phyloP scores from a whole-genome alignment of 306 rosid genomes.

The Oxytropis ochrocephala region DNA sequence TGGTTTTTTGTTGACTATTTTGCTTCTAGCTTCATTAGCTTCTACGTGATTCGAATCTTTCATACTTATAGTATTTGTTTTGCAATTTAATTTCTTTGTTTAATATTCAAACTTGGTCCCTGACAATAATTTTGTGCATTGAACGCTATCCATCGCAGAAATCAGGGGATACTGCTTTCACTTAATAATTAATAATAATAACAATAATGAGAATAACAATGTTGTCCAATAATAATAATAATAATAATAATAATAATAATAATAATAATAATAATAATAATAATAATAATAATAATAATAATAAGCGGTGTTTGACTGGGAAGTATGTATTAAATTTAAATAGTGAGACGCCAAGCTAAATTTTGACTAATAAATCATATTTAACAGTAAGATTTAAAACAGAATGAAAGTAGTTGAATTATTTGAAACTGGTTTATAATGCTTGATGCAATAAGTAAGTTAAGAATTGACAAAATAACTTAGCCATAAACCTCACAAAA shows the following conservation, averaged over 20 bases:
- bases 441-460: neutral
- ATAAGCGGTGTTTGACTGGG: too few relatives aligned
- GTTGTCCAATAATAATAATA: neutral
- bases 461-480: too few relatives aligned
- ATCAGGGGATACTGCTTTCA: neutral
- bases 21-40: too few relatives aligned
- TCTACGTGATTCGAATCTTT: neutral
- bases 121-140: constrained; percentile 3
- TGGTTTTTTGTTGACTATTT: neutral
- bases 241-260: neutral
- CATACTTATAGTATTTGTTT: neutral
- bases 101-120: neutral
- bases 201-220: neutral
- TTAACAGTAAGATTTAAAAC: neutral
- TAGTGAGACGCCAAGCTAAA: neutral
- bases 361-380: neutral
- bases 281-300: neutral
- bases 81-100: neutral
- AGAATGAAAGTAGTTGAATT: neutral
- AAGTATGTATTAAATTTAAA: too few relatives aligned
- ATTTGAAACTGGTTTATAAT: neutral
- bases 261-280: neutral
- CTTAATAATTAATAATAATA: neutral
- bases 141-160: neutral
- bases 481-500: too few relatives aligned